phyloP scores from a whole-genome alignment of 129 eudicot species.

The Flaveria bidentis region DNA sequence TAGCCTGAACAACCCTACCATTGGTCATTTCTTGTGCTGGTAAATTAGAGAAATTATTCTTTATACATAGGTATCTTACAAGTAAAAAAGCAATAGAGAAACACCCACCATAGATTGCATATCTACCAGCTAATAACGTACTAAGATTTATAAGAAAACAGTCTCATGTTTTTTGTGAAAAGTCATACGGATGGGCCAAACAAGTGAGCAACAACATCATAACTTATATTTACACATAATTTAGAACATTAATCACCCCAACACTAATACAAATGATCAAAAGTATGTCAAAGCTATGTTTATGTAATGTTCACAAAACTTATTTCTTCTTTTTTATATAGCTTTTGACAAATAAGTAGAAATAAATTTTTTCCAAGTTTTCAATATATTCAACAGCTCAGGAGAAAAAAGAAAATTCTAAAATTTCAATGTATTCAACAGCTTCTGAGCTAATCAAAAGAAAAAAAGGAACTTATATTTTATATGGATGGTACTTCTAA shows the following conservation, averaged over 20 bases:
- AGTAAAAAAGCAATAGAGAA: too few species aligned
- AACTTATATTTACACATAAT: neutral
- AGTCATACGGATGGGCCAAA: neutral
- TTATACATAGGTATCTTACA: too few species aligned
- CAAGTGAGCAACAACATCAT: neutral
- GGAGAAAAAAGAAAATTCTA: too few species aligned
- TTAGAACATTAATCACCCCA: slow-evolving; percentile 12
- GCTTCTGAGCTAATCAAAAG: neutral
- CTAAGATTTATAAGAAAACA: neutral
- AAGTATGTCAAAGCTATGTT: neutral
- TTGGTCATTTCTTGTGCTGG: too few species aligned
- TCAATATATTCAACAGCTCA: neutral
- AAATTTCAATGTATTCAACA: too few species aligned
- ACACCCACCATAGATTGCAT: neutral
- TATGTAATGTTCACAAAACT: neutral
- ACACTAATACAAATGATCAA: neutral
- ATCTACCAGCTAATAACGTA: neutral
- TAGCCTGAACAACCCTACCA: too few species aligned
- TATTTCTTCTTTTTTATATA: neutral
- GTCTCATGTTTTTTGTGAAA: neutral
- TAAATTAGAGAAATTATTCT: too few species aligned
- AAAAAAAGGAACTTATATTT: too few species aligned
- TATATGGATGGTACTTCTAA: neutral
- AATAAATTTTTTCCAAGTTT: neutral
- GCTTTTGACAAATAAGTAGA: neutral